Evolutionary conservation across 305 asterid genomes (phyloP).

Genomic region (Solanum hybrid): DNA sequence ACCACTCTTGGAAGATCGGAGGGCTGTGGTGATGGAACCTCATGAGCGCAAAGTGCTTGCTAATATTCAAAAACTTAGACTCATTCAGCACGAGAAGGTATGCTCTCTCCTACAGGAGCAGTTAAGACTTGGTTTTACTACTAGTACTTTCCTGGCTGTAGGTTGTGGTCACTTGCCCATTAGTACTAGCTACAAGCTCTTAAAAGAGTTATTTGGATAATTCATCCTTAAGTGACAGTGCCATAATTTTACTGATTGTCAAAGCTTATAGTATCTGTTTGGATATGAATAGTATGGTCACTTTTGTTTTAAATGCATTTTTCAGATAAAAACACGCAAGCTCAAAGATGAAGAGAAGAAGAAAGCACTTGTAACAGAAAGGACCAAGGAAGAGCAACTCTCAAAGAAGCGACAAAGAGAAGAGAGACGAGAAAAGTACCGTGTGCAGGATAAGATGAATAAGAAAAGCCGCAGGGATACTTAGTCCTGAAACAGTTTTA

Average conservation of each 20-base stretch:
- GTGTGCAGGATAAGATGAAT: constrained; percentile 56
- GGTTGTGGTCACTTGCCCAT: background rate
- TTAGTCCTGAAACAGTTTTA: background rate
- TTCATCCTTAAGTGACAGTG: background rate
- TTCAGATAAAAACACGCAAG: constrained; percentile 58
- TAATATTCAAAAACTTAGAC: constrained; percentile 64
- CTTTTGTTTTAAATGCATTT: background rate
- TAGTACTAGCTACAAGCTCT: background rate
- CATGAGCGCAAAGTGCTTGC: constrained; percentile 53
- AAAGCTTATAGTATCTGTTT: background rate
- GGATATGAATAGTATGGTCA: background rate
- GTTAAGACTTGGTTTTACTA: background rate
- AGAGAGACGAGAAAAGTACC: constrained; percentile 72
- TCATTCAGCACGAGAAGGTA: constrained; percentile 69
- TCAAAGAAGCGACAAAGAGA: constrained; percentile 81
- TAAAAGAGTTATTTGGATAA: background rate
- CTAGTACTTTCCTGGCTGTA: background rate
- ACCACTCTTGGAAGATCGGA: constrained; percentile 35
- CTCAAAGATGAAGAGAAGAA: constrained; percentile 46
- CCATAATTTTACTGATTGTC: background rate
- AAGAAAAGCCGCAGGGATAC: constrained; percentile 54
- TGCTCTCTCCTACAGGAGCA: background rate
- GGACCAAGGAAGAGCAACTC: constrained; percentile 67
- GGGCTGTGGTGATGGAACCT: constrained; percentile 90
- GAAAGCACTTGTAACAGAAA: constrained; percentile 48